Conservation (phyloP, 2,329 filamentous ascomycete species). For the Trichocomaceae sp. region DNA sequence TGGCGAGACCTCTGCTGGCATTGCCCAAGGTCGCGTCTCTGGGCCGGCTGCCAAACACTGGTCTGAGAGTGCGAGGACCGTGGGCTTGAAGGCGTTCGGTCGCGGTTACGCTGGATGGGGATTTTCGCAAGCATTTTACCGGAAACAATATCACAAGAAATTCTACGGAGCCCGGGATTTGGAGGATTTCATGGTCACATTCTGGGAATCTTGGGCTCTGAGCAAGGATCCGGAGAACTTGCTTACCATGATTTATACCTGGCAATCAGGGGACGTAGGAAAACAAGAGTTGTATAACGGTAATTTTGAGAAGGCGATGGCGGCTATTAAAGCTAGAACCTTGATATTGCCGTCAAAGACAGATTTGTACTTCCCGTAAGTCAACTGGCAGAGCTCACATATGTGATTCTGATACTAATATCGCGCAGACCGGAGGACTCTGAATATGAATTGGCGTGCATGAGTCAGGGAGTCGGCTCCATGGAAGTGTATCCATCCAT, state of each 20-base stretch:
- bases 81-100: conserved; percentile 63
- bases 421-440: conserved; percentile 62
- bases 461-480: conserved; percentile 53
- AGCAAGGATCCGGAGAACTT: conserved; percentile 63
- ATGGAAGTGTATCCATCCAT: conserved; percentile 53
- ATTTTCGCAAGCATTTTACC: conserved; percentile 72
- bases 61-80: conserved; percentile 47
- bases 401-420: conserved; percentile 8
- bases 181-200: conserved; percentile 66
- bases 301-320: conserved; percentile 59
- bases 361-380: conserved; percentile 71
- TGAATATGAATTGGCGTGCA: conserved; percentile 61
- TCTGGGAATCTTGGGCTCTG: conserved; percentile 67
- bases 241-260: conserved; percentile 68
- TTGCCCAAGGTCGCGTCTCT: conserved; percentile 47
- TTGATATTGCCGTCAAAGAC: conserved; percentile 66
- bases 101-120: conserved; percentile 74
- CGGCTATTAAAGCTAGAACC: conserved; percentile 63
- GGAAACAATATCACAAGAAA: conserved; percentile 61
- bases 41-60: conserved; percentile 38
- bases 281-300: conserved; percentile 62
- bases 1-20: conserved; percentile 34
- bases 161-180: conserved; percentile 59
- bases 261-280: conserved; percentile 68
- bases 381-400: conserved; percentile 9